Conservation (phyloP, 2,329 filamentous ascomycete species). For the Xylariaceae sp. region DNA sequence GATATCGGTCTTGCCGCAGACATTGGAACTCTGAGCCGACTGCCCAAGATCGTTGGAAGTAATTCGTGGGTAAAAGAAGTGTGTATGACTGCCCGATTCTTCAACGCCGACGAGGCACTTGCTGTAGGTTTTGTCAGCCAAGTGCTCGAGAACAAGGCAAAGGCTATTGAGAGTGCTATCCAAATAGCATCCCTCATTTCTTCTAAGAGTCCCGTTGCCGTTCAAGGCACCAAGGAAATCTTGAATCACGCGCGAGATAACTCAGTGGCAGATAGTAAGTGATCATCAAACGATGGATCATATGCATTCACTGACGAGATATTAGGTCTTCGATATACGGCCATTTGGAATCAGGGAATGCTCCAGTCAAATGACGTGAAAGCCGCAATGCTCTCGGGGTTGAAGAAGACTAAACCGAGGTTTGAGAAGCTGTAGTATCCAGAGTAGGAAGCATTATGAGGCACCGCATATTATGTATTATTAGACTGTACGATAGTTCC, state of each 20-base stretch:
- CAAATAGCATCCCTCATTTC: slow-evolving; percentile 61
- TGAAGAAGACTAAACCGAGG: slow-evolving; percentile 78
- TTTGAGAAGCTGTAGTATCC: slow-evolving; percentile 77
- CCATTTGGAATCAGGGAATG: slow-evolving; percentile 84
- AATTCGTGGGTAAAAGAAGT: slow-evolving; percentile 82
- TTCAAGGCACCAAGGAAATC: slow-evolving; percentile 42
- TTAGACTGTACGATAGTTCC: slow-evolving; percentile 2
- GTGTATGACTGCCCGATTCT: slow-evolving; percentile 72
- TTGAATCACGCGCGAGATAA: slow-evolving; percentile 69
- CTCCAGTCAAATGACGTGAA: slow-evolving; percentile 81
- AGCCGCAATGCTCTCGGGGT: slow-evolving; percentile 73
- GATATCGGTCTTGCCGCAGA: slow-evolving; percentile 83
- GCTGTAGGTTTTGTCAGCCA: slow-evolving; percentile 72
- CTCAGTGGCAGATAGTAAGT: slow-evolving; percentile 74
- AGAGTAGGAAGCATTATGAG: not conserved
- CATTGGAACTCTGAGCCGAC: slow-evolving; percentile 74
- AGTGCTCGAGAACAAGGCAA: slow-evolving; percentile 57
- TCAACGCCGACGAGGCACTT: slow-evolving; percentile 71
- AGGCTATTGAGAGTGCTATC: slow-evolving; percentile 38
- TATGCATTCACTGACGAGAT: slow-evolving; percentile 26
- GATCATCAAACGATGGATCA: slow-evolving; percentile 1
- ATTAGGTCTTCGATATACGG: slow-evolving; percentile 77
- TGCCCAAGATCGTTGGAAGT: slow-evolving; percentile 75
- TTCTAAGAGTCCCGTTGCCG: slow-evolving; percentile 76
- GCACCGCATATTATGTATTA: slow-evolving; percentile 15